phyloP scores from a whole-genome alignment of 2,329 filamentous ascomycete species.

The Dactylellina leptospora region DNA sequence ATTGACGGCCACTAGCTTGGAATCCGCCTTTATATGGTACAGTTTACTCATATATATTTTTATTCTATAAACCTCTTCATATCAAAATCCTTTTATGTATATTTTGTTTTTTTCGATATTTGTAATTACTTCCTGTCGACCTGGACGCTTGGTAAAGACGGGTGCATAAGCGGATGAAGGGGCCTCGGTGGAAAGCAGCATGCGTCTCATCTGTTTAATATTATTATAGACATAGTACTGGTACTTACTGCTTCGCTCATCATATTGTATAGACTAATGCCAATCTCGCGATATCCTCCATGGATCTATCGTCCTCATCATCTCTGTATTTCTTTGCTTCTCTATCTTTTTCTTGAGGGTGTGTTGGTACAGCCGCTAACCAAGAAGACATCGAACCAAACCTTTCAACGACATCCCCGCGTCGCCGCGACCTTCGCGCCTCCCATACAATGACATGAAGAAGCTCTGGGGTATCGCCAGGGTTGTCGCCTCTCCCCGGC shows the following conservation, averaged over 20 bases:
- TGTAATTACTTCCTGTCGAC: slow-evolving; percentile 38
- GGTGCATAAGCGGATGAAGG: background rate
- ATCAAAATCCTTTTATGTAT: slow-evolving; percentile 15
- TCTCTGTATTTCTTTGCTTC: background rate
- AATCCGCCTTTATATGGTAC: slow-evolving; percentile 13
- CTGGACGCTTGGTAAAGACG: background rate
- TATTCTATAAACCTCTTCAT: slow-evolving; percentile 14
- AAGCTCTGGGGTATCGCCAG: slow-evolving; percentile 25
- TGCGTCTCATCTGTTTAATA: slow-evolving; percentile 1
- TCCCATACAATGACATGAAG: slow-evolving; percentile 38
- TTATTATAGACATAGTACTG: slow-evolving; percentile 22
- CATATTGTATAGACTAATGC: slow-evolving; percentile 38
- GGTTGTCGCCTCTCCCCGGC: slow-evolving; percentile 24
- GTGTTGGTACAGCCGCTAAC: too few species aligned
- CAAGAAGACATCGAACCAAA: too few species aligned
- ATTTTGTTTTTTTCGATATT: slow-evolving; percentile 41
- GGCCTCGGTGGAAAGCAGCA: background rate
- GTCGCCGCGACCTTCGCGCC: too few species aligned
- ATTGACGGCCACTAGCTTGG: slow-evolving; percentile 35
- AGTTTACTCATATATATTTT: slow-evolving; percentile 4
- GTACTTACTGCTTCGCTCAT: background rate
- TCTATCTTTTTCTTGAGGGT: background rate
- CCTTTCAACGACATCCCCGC: too few species aligned
- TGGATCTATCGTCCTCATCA: background rate
- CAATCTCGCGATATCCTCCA: slow-evolving; percentile 35